Evolutionary conservation across 345 rosid species (phyloP).

Genomic region (Camelina neglecta): DNA sequence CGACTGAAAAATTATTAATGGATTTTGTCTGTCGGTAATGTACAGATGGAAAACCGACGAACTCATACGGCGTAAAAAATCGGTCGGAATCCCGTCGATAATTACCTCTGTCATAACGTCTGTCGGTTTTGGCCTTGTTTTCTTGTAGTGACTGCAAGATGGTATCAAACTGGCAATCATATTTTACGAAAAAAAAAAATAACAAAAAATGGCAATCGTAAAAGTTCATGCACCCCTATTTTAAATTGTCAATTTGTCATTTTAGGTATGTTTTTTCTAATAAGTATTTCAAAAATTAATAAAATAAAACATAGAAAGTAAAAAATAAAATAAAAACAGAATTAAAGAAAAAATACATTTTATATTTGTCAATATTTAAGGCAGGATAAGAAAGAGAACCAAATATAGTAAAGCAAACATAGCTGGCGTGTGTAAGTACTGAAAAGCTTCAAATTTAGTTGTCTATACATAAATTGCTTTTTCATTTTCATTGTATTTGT

Average conservation of each 20-base stretch:
- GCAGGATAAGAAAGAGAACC: not conserved
- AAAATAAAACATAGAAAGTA: not conserved
- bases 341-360: not conserved
- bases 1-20: too few relatives aligned
- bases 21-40: too few relatives aligned
- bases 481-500: not conserved
- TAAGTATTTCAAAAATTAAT: not conserved
- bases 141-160: too few relatives aligned
- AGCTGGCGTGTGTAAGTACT: not conserved
- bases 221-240: constrained; percentile 14
- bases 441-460: not conserved
- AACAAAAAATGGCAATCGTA: too few relatives aligned
- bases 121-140: too few relatives aligned
- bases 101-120: too few relatives aligned
- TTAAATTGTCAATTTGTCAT: not conserved
- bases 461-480: not conserved
- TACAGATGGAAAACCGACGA: too few relatives aligned
- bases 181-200: too few relatives aligned
- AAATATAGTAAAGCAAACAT: not conserved
- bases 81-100: too few relatives aligned
- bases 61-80: too few relatives aligned
- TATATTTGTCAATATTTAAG: not conserved
- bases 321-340: not conserved
- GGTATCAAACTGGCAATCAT: not conserved
- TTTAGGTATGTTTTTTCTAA: not conserved